Evolutionary conservation across 148 eudicot genomes (phyloP).

Genomic region (Diospyros lotus): DNA sequence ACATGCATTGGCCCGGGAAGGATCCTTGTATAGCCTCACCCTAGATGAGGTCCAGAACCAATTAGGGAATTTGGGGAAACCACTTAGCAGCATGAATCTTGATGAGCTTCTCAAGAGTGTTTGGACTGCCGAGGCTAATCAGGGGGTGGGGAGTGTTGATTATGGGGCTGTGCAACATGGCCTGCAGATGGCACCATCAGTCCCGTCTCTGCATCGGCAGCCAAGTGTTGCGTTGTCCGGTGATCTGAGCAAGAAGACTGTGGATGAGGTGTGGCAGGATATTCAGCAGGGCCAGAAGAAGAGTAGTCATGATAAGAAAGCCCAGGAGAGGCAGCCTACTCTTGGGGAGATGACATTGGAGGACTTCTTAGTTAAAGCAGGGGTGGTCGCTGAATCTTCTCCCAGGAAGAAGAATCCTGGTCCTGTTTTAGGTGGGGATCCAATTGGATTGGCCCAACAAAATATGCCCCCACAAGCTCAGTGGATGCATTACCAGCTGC

Average conservation of each 20-base stretch:
- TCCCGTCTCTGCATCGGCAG: constrained; percentile 36
- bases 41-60: constrained; percentile 90
- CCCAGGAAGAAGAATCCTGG: constrained; percentile 25
- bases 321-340: constrained; percentile 46
- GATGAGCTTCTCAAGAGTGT: constrained; percentile 84
- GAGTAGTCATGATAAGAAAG: constrained; percentile 28
- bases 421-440: constrained; percentile 30
- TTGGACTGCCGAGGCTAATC: constrained; percentile 61
- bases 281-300: constrained; percentile 58
- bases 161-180: constrained; percentile 22
- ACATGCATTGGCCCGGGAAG: constrained; percentile 53
- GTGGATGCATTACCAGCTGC: constrained; percentile 50
- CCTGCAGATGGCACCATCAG: constrained; percentile 19
- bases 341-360: constrained; percentile 96
- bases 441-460: constrained; percentile 20
- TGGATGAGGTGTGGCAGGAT: constrained; percentile 90
- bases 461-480: constrained; percentile 41
- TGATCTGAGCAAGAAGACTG: constrained; percentile 82
- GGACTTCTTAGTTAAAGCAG: constrained; percentile 87
- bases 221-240: constrained; percentile 45
- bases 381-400: constrained; percentile 55
- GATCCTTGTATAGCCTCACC: constrained; percentile 82
- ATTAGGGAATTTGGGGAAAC: constrained; percentile 92
- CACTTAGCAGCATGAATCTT: constrained; percentile 86
- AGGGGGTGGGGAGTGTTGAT: constrained; percentile 27